phyloP scores from a whole-genome alignment of 2,329 filamentous ascomycete genomes.

The Fusarium sp. region DNA sequence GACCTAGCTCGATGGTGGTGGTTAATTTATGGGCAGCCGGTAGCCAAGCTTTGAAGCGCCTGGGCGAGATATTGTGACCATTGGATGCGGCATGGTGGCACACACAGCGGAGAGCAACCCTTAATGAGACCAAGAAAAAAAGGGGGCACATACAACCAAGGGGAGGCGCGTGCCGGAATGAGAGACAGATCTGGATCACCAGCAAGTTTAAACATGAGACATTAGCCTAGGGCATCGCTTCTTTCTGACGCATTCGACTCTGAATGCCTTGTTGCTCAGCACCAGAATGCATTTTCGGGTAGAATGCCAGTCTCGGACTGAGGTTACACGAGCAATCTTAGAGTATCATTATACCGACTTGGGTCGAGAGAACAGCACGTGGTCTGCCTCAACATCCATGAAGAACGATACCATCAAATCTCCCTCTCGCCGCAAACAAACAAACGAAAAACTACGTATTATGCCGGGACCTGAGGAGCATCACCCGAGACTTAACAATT shows the following conservation, averaged over 20 bases:
- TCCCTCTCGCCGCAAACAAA: slow-evolving; percentile 13
- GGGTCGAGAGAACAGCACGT: background rate
- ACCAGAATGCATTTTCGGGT: background rate
- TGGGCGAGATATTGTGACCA: slow-evolving; percentile 1
- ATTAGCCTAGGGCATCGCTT: background rate
- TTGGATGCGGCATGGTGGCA: slow-evolving; percentile 1
- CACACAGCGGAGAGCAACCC: background rate
- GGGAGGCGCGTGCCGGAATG: background rate
- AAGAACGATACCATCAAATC: background rate
- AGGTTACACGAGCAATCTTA: background rate
- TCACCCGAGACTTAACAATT: background rate
- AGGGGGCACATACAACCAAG: background rate
- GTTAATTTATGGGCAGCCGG: slow-evolving; percentile 1
- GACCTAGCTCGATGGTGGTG: background rate
- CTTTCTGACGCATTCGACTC: background rate
- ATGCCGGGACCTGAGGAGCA: background rate
- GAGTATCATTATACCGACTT: background rate
- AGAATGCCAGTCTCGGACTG: background rate
- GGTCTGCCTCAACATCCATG: background rate
- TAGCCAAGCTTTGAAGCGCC: background rate
- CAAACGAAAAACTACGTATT: background rate
- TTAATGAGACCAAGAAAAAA: background rate
- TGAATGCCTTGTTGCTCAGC: background rate
- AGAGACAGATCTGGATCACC: slow-evolving; percentile 1
- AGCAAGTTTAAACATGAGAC: background rate